Base-by-base conservation (phyloP, 805 yeast species). In the Saturnispora sekii region DNA sequence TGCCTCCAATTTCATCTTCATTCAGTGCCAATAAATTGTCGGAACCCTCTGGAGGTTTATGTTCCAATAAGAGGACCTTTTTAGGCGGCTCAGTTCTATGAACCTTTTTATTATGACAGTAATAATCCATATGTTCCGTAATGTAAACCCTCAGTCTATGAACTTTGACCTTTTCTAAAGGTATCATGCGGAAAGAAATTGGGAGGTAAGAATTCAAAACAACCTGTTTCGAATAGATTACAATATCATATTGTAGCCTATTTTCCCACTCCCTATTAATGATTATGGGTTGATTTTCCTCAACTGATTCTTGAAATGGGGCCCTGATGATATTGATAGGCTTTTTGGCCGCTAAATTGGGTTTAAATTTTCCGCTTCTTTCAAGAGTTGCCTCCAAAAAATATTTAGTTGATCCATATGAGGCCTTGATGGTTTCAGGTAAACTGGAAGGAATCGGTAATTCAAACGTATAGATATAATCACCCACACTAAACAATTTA, bases 241-340 rank as follows among this genome's bases (percentile, higher is more conserved):
- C 79, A 37, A 93, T 87, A 57, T 93, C 97, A 59, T 93, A 93
- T 53, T 81, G 80, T 30, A 93, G 63, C 59, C 84, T 86, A 59
- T 85, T 88, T 61, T 90, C 97, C 98, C 98, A 93, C 52, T 85
- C 90, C 48, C 95, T 72, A 26, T 82, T 73, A 32, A 93, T 87
- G 4, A 87, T 84, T 44, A 93, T 90, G 0, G 98, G 97, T 59
- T 93, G 98, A 50, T 83, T 80, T 57, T 84, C 90, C 59, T 93
- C 97, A 18, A 82, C 73, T 35, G 87, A 84, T 33, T 75, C 76
- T 46, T 84, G 88, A 1, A 85, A 70, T 10, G 89, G 89, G 0
- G 88, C 72, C 50, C 98, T 69, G 4, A 93, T 75, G 14, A 93
- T 66, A 1, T 67, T 69, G 2, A 93, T 70, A 1, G 84, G 84